Evolutionary conservation across 2,329 filamentous ascomycete species (phyloP).

Genomic region (Alternaria arborescens): DNA sequence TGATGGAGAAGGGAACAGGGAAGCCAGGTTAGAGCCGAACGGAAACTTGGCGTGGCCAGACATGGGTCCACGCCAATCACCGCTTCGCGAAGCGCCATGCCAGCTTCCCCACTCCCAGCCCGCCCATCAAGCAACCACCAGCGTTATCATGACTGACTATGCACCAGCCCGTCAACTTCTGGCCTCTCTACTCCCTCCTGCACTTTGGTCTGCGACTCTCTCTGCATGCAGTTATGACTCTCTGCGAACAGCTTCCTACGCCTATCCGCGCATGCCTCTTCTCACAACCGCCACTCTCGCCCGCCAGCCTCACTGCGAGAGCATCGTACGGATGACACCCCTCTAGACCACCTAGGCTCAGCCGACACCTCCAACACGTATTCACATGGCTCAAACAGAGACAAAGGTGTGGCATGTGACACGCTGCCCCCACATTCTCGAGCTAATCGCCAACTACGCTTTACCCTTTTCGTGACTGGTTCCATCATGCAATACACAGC

Average conservation of each 20-base stretch:
- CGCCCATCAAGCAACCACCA: slow-evolving; percentile 15
- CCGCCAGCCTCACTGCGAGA: slow-evolving; percentile 9
- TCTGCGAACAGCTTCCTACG: neutral
- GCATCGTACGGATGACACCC: slow-evolving; percentile 33
- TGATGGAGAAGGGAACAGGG: slow-evolving; percentile 4
- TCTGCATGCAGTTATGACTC: neutral
- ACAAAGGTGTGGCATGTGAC: slow-evolving; percentile 34
- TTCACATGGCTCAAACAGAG: slow-evolving; percentile 26
- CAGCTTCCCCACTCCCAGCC: slow-evolving; percentile 19
- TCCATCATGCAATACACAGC: slow-evolving; percentile 14
- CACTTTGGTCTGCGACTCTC: neutral
- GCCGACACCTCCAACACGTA: slow-evolving; percentile 18
- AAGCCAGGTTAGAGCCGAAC: slow-evolving; percentile 9
- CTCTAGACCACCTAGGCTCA: slow-evolving; percentile 25
- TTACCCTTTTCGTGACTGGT: slow-evolving; percentile 13
- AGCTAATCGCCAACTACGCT: slow-evolving; percentile 10
- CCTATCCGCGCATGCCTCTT: neutral
- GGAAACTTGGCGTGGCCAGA: slow-evolving; percentile 10
- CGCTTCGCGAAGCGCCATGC: slow-evolving; percentile 12
- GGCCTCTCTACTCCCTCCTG: neutral
- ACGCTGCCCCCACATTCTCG: slow-evolving; percentile 30
- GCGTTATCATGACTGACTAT: neutral
- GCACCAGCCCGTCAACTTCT: neutral
- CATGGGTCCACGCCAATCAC: slow-evolving; percentile 17
- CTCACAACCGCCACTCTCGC: slow-evolving; percentile 1